These are phyloP conservation scores for Pythium brachiatum DNA, from an alignment of 352 stramenopile genomes.

Conservation along the genomic window DNA sequence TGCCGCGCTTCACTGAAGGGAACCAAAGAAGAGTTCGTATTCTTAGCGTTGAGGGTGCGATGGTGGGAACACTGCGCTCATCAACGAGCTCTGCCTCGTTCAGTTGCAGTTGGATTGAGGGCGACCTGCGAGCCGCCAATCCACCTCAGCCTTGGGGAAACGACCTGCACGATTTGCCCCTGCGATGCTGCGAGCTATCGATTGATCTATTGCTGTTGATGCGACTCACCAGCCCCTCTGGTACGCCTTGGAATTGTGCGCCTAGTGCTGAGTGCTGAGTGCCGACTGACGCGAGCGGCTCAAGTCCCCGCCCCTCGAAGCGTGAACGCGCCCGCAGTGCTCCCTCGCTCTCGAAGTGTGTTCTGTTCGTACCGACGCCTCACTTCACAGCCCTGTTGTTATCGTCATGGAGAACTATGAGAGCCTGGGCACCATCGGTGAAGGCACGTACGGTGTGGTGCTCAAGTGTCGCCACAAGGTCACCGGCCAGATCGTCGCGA, in stretches of 20 bases:
- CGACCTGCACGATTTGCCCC: not conserved
- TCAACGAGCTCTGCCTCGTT: too few species aligned
- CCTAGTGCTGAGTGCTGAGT: not conserved
- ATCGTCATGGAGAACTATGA: conserved; percentile 86
- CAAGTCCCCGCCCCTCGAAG: not conserved
- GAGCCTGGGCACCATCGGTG: conserved; percentile 81
- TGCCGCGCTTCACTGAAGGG: too few species aligned
- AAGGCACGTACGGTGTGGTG: conserved; percentile 87
- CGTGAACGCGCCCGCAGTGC: not conserved
- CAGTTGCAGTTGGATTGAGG: too few species aligned
- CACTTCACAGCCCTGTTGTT: not conserved
- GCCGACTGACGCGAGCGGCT: not conserved
- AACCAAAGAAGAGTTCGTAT: not conserved
- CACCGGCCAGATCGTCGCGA: conserved; percentile 84
- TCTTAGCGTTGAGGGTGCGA: not conserved
- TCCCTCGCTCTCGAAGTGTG: not conserved
- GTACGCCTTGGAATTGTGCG: not conserved
- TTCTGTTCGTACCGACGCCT: not conserved
- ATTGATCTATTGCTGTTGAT: conserved; percentile 8
- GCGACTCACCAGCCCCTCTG: not conserved
- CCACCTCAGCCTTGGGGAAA: not conserved
- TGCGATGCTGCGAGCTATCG: not conserved
- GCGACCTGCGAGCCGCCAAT: too few species aligned
- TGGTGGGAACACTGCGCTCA: not conserved
- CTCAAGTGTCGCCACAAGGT: conserved; percentile 84